Base-by-base conservation (phyloP, 495 filamentous ascomycete genomes). In the Penicillium robsamsonii region DNA sequence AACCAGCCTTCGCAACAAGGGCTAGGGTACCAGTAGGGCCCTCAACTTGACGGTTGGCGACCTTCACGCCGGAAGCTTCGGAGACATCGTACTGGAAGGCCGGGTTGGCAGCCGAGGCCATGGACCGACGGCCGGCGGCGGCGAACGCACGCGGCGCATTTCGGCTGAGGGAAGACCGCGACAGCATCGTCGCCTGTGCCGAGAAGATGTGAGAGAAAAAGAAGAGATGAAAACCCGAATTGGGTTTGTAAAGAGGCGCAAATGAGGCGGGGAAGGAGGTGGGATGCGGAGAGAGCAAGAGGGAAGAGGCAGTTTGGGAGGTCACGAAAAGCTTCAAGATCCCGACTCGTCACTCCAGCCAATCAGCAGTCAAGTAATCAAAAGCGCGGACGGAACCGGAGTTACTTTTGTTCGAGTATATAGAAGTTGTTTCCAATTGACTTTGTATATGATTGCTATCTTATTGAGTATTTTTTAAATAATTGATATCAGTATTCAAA, bases 11-110 rank as follows among this genome's bases (percentile, higher is more conserved):
- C 46, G 91, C 84, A 69, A 97, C 91, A 61, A 99, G 69, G 35
- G 91, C 92, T 61, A 99, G 81, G 58, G 88, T 91, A 44, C 90
- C 91, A 50, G 92, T 96, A 61, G 91, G 91, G 25, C 91, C 92
- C 57, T 84, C 79, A 56, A 91, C 79, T 75, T 97, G 92, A 75
- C 92, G 81, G 76, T 87, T 87, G 64, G 92, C 92, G 56, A 95
- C 80, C 82, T 96, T 97, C 72, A 97, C 79, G 63, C 94, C 92
- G 61, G 82, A 79, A 69, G 88, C 82, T 73, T 93, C 89, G 67
- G 89, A 83, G 62, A 87, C 87, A 68, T 95, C 86, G 81, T 95
- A 99, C 70, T 88, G 86, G 74, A 92, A 90, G 61, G 87, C 84
- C 58, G 84, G 84, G 63, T 90, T 89, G 58, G 84, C 85, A 64